These are phyloP conservation scores for Asterella californica DNA, from an alignment of 225 moss, liverwort and hornwort genomes.

Conservation along the genomic window DNA sequence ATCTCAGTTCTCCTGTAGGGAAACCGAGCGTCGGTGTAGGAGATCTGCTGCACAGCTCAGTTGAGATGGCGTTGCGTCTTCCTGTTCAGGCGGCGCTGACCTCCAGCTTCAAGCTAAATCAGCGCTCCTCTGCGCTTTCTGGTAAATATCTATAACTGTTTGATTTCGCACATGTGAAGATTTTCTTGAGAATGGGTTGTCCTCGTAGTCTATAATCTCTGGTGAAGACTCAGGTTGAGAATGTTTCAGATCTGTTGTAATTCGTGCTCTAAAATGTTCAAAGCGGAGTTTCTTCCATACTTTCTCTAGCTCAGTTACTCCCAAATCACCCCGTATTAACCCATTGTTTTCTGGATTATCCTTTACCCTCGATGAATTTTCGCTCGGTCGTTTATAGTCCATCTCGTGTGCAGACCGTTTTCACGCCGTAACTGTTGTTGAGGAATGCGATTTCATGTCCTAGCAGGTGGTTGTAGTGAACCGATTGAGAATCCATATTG, in stretches of 20 bases:
- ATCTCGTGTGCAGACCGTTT: neutral
- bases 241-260: neutral
- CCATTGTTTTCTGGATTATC: neutral
- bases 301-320: neutral
- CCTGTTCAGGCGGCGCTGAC: conserved; percentile 11
- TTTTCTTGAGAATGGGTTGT: neutral
- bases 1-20: neutral
- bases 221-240: neutral
- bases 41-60: neutral
- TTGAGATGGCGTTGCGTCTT: conserved; percentile 22
- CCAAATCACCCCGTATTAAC: too few species aligned
- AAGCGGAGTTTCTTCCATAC: neutral
- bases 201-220: neutral
- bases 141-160: neutral
- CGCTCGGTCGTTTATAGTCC: too few species aligned
- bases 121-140: conserved; percentile 3
- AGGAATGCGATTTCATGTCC: neutral
- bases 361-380: neutral
- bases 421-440: neutral
- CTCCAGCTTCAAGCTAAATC: conserved; percentile 6
- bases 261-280: neutral
- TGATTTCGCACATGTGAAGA: neutral
- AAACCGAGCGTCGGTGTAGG: neutral
- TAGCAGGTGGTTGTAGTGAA: too few species aligned
- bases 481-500: too few species aligned